Evolutionary conservation across 208 protist genomes (phyloP).

Genomic region (Wallacemonas sp.): DNA sequence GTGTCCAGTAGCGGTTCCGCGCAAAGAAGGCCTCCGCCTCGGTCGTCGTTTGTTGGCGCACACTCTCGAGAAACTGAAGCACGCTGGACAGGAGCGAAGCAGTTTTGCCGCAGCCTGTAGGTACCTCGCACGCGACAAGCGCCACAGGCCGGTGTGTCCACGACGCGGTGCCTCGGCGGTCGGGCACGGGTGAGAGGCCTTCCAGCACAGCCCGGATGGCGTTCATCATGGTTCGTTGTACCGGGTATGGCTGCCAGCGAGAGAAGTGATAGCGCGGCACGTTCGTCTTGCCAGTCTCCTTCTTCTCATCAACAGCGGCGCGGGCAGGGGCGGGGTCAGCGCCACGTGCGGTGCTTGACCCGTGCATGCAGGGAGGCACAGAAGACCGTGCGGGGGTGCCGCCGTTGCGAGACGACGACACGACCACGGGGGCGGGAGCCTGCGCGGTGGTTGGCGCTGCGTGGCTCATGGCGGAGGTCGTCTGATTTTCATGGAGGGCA

Average conservation of each 20-base stretch:
- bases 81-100: slow-evolving; percentile 92
- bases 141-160: slow-evolving; percentile 15
- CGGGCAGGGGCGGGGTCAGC: too few species aligned
- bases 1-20: slow-evolving; percentile 65
- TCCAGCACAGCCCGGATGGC: slow-evolving; percentile 41
- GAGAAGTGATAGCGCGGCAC: neutral
- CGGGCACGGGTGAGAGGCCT: neutral
- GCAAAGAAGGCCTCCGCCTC: slow-evolving; percentile 91
- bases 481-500: too few species aligned
- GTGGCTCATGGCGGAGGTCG: too few species aligned
- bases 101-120: slow-evolving; percentile 98
- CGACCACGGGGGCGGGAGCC: too few species aligned
- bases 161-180: slow-evolving; percentile 13
- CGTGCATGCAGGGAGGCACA: too few species aligned
- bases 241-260: slow-evolving; percentile 80
- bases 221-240: slow-evolving; percentile 89
- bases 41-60: slow-evolving; percentile 92
- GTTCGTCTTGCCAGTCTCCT: too few species aligned
- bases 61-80: slow-evolving; percentile 67
- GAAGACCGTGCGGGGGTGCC: too few species aligned
- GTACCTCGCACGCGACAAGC: slow-evolving; percentile 88
- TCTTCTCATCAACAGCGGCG: slow-evolving; percentile 30
- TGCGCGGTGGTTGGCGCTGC: too few species aligned
- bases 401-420: too few species aligned
- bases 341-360: too few species aligned